Conservation (phyloP, 257 asterid species). For the Parsonsia alboflavescens region DNA sequence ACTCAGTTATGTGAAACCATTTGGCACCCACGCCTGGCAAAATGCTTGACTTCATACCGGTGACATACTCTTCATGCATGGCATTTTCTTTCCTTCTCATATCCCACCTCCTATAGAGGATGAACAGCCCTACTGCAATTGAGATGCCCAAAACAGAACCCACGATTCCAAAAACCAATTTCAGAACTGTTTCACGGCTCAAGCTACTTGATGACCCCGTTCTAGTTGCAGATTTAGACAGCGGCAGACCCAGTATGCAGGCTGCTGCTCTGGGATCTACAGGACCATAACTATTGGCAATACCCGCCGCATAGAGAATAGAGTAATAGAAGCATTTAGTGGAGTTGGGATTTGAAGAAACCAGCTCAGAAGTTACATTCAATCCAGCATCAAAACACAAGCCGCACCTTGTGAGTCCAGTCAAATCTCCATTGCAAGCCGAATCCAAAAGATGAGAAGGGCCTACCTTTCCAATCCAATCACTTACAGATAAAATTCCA, state of each 20-base stretch:
- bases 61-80: not conserved
- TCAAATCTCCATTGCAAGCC: slow-evolving; percentile 5
- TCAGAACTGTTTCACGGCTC: not conserved
- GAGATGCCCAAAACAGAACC: slow-evolving; percentile 11
- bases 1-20: slow-evolving; percentile 12
- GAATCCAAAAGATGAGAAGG: not conserved
- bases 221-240: not conserved
- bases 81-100: slow-evolving; percentile 12
- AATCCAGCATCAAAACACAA: slow-evolving; percentile 14
- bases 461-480: slow-evolving; percentile 8
- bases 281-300: slow-evolving; percentile 13
- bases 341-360: slow-evolving; percentile 11
- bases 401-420: slow-evolving; percentile 4
- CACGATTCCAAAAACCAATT: slow-evolving; percentile 9
- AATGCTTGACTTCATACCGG: slow-evolving; percentile 1
- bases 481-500: not conserved
- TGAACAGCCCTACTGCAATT: not conserved
- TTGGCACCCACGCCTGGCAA: slow-evolving; percentile 8
- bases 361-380: slow-evolving; percentile 6
- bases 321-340: slow-evolving; percentile 13
- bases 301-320: slow-evolving; percentile 12
- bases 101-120: slow-evolving; percentile 15
- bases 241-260: slow-evolving; percentile 3
- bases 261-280: not conserved
- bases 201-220: not conserved